Evolutionary conservation across 495 filamentous ascomycete species (phyloP), one percentile per base, ranked within the genome.

Genomic region (Aspergillus nanangensis): DNA sequence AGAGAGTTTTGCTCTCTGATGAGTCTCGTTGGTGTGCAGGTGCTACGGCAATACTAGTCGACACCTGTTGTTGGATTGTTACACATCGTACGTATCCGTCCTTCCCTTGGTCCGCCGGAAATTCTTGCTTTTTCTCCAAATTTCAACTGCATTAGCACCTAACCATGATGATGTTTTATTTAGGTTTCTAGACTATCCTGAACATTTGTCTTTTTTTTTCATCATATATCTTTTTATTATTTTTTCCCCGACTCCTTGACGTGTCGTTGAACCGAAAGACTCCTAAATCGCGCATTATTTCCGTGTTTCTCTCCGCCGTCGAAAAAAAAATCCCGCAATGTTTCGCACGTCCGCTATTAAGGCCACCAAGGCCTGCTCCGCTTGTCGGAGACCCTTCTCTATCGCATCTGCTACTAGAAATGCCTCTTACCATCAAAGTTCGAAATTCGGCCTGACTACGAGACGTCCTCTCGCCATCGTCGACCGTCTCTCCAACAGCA

Each of bases 1-100:
- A 45, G 48, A 48, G 48, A 61, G 59, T 64, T 65, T 53, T 56
- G 59, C 67, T 70, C 63, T 72, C 66, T 71, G 61, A 72, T 72
- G 68, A 67, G 63, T 71, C 57, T 57, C 53, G 63, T 57, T 56
- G 61, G 40, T 53, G 51, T 58, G 55, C 66, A 71, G 68, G 68
- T 71, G 68, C 55, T 69, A 68, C 66, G 66, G 66, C 68, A 70
- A 62, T 59, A 52, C 52, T 67, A 66, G 69, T 72, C 69, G 62
- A 67, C 63, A 70, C 66, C 69, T 72, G 65, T 51, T 43, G 62
- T 57, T 51, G 55, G 44, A 39, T 44, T 43, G 32, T 50, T 38
- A 43, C 47, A 53, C 50, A 41, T 41, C 41, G 46, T 44, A 45
- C 15, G 36, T 41, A 45, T 56, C 41, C n/a, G 13, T 36, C 41